These are phyloP conservation scores for Cryptosporidium felis DNA, from an alignment of 169 alveolate genomes.

Conservation along the genomic window DNA sequence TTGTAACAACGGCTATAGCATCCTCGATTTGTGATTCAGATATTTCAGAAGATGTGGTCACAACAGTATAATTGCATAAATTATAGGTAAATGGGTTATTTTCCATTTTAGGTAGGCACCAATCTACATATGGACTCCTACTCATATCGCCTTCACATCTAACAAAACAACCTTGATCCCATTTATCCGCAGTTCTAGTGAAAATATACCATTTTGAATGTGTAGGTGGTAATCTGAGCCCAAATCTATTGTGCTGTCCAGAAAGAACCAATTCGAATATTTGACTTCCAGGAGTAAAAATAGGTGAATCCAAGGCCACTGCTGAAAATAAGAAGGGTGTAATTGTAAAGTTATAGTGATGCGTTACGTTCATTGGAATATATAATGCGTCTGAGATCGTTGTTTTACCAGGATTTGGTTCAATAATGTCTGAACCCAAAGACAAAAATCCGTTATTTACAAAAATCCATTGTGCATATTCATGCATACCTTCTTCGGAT, in stretches of 20 bases:
- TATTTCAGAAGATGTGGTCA: neutral
- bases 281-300: slow-evolving; percentile 62
- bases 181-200: slow-evolving; percentile 57
- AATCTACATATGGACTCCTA: slow-evolving; percentile 55
- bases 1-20: slow-evolving; percentile 65
- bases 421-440: neutral
- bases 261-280: slow-evolving; percentile 54
- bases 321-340: slow-evolving; percentile 58
- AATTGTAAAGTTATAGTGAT: slow-evolving; percentile 53
- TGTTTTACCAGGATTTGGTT: slow-evolving; percentile 48
- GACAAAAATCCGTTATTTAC: slow-evolving; percentile 57
- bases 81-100: slow-evolving; percentile 35
- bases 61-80: slow-evolving; percentile 54
- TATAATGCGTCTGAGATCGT: slow-evolving; percentile 48
- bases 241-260: slow-evolving; percentile 68
- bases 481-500: slow-evolving; percentile 70
- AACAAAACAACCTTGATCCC: slow-evolving; percentile 69
- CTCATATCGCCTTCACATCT: slow-evolving; percentile 58
- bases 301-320: slow-evolving; percentile 41
- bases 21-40: slow-evolving; percentile 37
- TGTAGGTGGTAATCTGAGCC: slow-evolving; percentile 57
- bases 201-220: slow-evolving; percentile 59
- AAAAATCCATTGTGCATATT: slow-evolving; percentile 59
- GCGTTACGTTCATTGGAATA: slow-evolving; percentile 36
- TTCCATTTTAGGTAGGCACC: slow-evolving; percentile 44